A percentile compares a stretch with the other conserved stretches of the same genome.
phyloP scores from a whole-genome alignment of 2,329 filamentous ascomycete genomes.

The Colletotrichum sp. region DNA sequence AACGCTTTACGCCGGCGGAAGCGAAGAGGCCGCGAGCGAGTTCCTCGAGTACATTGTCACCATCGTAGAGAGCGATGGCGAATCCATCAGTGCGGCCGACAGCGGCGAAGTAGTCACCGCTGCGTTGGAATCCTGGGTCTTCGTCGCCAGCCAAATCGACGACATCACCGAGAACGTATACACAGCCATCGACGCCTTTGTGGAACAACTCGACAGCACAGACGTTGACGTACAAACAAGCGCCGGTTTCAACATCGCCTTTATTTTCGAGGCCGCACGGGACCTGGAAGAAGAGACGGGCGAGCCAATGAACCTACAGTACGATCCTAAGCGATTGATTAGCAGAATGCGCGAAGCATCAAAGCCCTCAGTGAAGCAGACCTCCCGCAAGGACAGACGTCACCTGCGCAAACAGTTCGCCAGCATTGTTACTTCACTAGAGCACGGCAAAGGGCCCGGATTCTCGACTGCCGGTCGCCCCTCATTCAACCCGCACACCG shows the following conservation, averaged over 20 bases:
- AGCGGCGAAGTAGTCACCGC: slow-evolving; percentile 74
- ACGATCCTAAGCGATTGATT: slow-evolving; percentile 54
- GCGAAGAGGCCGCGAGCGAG: slow-evolving; percentile 70
- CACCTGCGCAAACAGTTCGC: slow-evolving; percentile 52
- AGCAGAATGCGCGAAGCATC: slow-evolving; percentile 53
- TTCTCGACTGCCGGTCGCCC: slow-evolving; percentile 54
- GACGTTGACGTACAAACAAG: slow-evolving; percentile 77
- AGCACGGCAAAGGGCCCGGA: slow-evolving; percentile 57
- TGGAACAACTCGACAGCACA: slow-evolving; percentile 82
- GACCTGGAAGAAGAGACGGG: slow-evolving; percentile 54
- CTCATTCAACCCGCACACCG: slow-evolving; percentile 46
- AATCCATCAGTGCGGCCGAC: slow-evolving; percentile 73
- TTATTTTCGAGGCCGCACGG: slow-evolving; percentile 76
- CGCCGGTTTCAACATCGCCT: slow-evolving; percentile 80
- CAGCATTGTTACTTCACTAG: slow-evolving; percentile 60
- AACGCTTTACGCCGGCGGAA: slow-evolving; percentile 77
- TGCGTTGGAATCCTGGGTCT: slow-evolving; percentile 79
- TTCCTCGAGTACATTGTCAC: slow-evolving; percentile 78
- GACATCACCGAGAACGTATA: slow-evolving; percentile 76
- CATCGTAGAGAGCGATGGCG: slow-evolving; percentile 80
- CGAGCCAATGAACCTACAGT: slow-evolving; percentile 53
- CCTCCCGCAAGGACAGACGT: slow-evolving; percentile 54
- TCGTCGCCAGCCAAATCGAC: slow-evolving; percentile 78
- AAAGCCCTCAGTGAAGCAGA: slow-evolving; percentile 50
- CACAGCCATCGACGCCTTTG: slow-evolving; percentile 77